phyloP scores from a whole-genome alignment of 1,139 yeast species.

The Geotrichum citri-aurantii region DNA sequence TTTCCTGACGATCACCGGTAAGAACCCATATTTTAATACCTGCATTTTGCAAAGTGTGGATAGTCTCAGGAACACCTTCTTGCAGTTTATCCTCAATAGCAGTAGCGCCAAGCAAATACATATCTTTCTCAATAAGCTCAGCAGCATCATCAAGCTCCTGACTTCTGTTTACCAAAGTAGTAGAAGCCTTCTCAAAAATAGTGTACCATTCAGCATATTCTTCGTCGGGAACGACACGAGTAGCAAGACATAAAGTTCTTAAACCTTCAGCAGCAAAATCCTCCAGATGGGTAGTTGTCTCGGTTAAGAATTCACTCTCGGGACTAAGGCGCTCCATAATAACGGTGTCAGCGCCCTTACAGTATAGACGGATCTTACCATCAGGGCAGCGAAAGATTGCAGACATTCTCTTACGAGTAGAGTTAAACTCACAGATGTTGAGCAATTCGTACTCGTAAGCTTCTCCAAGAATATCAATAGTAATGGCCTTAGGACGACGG shows the following conservation, averaged over 20 bases:
- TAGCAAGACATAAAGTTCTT: slow-evolving; percentile 89
- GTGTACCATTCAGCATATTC: slow-evolving; percentile 65
- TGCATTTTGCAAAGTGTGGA: slow-evolving; percentile 88
- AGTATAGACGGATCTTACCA: slow-evolving; percentile 79
- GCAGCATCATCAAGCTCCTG: slow-evolving; percentile 78
- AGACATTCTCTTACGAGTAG: slow-evolving; percentile 97
- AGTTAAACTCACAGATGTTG: slow-evolving; percentile 92
- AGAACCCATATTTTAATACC: slow-evolving; percentile 97
- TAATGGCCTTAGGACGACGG: slow-evolving; percentile 79
- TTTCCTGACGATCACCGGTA: slow-evolving; percentile 97
- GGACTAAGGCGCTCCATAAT: slow-evolving; percentile 74
- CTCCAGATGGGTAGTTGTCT: slow-evolving; percentile 83
- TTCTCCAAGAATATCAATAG: slow-evolving; percentile 50
- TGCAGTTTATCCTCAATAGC: slow-evolving; percentile 97
- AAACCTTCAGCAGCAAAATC: slow-evolving; percentile 96
- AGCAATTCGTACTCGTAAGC: slow-evolving; percentile 66
- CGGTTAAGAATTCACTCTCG: slow-evolving; percentile 72
- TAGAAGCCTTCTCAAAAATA: slow-evolving; percentile 70
- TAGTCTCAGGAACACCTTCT: slow-evolving; percentile 98
- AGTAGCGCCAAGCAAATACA: slow-evolving; percentile 88
- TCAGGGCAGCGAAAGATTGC: slow-evolving; percentile 93
- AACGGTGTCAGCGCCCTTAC: slow-evolving; percentile 98
- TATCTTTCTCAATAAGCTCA: slow-evolving; percentile 72
- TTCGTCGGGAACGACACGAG: slow-evolving; percentile 68
- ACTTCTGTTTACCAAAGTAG: slow-evolving; percentile 68